Evolutionary conservation across 371 early-diverging fungal species (phyloP).

Genomic region (Entomophthora muscae): DNA sequence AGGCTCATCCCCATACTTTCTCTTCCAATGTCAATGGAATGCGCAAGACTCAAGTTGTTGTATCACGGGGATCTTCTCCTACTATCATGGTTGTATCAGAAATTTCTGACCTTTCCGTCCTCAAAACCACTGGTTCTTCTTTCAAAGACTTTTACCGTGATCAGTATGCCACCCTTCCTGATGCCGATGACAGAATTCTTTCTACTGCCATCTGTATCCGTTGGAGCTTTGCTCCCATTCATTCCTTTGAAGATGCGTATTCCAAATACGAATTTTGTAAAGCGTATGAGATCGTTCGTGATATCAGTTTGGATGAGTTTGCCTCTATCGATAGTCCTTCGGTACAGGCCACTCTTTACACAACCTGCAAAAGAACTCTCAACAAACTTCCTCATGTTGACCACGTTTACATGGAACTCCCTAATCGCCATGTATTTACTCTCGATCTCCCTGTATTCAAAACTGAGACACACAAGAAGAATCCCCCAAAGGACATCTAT

Average conservation of each 20-base stretch:
- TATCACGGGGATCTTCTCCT: conserved; percentile 19
- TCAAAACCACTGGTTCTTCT: conserved; percentile 68
- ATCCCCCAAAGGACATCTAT: not conserved
- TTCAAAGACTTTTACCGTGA: conserved; percentile 59
- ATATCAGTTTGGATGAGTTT: conserved; percentile 42
- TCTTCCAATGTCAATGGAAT: conserved; percentile 58
- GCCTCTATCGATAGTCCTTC: conserved; percentile 53
- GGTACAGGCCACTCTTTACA: conserved; percentile 51
- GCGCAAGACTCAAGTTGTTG: conserved; percentile 39
- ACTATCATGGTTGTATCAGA: conserved; percentile 33
- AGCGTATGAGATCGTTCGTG: conserved; percentile 27
- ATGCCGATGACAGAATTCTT: conserved; percentile 61
- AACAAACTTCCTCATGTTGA: conserved; percentile 36
- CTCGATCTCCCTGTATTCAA: conserved; percentile 30
- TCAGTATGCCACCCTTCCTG: conserved; percentile 55
- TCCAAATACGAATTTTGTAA: not conserved
- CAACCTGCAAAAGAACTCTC: conserved; percentile 46
- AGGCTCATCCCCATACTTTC: conserved; percentile 62
- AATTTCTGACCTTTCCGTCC: conserved; percentile 36
- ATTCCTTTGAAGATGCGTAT: conserved; percentile 7
- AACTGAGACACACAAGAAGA: not conserved
- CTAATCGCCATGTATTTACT: conserved; percentile 70
- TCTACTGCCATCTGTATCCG: conserved; percentile 53
- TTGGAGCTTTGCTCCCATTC: conserved; percentile 33
- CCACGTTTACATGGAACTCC: conserved; percentile 52